Conservation (phyloP, 108 stramenopile genomes). For the Skeletonema marinoi region DNA sequence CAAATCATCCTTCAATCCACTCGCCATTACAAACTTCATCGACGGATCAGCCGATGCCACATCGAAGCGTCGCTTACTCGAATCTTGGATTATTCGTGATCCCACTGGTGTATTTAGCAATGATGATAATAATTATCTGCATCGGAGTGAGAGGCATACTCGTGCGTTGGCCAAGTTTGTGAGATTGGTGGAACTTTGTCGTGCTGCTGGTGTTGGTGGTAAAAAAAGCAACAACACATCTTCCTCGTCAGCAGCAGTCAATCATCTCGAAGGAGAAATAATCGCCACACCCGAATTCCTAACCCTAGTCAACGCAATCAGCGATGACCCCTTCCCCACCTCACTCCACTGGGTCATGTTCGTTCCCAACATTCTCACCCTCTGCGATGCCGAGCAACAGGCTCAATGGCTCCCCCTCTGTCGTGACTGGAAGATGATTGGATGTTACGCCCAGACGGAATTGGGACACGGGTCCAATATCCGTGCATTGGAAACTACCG, state of each 20-base stretch:
- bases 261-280: constrained; percentile 58
- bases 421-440: constrained; percentile 92
- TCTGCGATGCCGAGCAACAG: constrained; percentile 91
- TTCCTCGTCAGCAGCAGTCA: background rate
- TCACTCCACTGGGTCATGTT: constrained; percentile 95
- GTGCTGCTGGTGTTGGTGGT: constrained; percentile 65
- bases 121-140: constrained; percentile 75
- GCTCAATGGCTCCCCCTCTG: constrained; percentile 89
- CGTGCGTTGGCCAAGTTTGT: constrained; percentile 85
- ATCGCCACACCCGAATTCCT: constrained; percentile 58
- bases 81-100: constrained; percentile 67
- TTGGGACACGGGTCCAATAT: constrained; percentile 93
- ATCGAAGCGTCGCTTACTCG: constrained; percentile 67
- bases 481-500: constrained; percentile 94
- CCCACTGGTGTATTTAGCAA: constrained; percentile 73
- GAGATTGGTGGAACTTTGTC: constrained; percentile 79
- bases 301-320: constrained; percentile 59
- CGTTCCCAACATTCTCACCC: constrained; percentile 80
- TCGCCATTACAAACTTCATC: constrained; percentile 72
- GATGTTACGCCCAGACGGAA: constrained; percentile 96
- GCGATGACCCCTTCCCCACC: constrained; percentile 78
- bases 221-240: background rate
- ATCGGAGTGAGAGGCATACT: constrained; percentile 80
- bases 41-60: constrained; percentile 57
- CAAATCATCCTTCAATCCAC: constrained; percentile 60